Percentiles rank a stretch among this genome's conserved stretches.
Evolutionary conservation across 345 rosid species (phyloP).

Genomic region (Citrus sp.): DNA sequence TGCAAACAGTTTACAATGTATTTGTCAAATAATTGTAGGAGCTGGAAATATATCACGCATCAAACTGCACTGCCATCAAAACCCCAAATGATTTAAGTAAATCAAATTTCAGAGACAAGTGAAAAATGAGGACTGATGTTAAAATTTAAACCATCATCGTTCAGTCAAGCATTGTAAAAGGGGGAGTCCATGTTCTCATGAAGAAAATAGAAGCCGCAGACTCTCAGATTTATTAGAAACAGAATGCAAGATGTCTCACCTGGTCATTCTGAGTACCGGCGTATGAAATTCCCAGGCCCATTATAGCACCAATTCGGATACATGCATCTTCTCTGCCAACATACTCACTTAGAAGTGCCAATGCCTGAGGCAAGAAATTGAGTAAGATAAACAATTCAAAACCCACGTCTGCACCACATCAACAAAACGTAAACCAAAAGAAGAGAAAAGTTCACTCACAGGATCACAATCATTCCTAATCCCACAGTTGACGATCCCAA

Average conservation of each 20-base stretch:
- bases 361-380: conserved; percentile 49
- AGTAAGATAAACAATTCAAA: conserved; percentile 16
- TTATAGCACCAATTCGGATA: conserved; percentile 85
- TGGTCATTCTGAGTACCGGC: conserved; percentile 84
- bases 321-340: conserved; percentile 72
- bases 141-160: not conserved
- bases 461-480: conserved; percentile 88
- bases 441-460: conserved; percentile 40
- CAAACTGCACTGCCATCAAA: not conserved
- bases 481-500: conserved; percentile 86
- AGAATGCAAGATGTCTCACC: conserved; percentile 29
- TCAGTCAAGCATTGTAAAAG: not conserved
- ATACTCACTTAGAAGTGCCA: conserved; percentile 77
- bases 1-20: conserved; percentile 33
- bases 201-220: not conserved
- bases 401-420: not conserved
- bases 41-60: conserved; percentile 11
- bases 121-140: not conserved
- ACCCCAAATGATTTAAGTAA: not conserved
- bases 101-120: not conserved
- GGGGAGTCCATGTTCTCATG: not conserved
- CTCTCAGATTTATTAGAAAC: not conserved
- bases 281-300: conserved; percentile 94
- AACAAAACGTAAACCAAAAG: not conserved
- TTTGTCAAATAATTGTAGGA: conserved; percentile 29